Conservation (phyloP, 805 yeast genomes). For the Kurtzmaniella cleridarum region DNA sequence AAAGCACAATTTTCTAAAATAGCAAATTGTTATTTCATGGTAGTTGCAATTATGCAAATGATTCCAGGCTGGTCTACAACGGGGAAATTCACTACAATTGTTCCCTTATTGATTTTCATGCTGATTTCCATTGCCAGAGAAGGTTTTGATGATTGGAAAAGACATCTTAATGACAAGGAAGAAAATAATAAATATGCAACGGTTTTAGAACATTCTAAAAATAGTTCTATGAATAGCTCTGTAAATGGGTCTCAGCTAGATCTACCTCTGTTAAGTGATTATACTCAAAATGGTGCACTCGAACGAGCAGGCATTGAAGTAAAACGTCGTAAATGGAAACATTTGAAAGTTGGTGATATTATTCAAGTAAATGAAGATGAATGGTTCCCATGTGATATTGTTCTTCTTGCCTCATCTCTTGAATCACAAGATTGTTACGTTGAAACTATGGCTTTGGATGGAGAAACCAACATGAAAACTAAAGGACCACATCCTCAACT, state of each 20-base stretch:
- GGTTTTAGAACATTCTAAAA: conserved; percentile 13
- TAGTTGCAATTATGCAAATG: conserved; percentile 90
- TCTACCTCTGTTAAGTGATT: neutral
- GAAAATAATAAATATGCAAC: conserved; percentile 56
- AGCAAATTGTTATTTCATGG: conserved; percentile 87
- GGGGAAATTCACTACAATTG: conserved; percentile 89
- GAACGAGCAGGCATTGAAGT: conserved; percentile 6
- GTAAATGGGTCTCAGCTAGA: conserved; percentile 1
- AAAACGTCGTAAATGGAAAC: conserved; percentile 51
- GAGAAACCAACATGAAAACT: conserved; percentile 88
- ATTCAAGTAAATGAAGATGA: conserved; percentile 71
- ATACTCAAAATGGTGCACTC: conserved; percentile 14
- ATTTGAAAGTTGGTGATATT: conserved; percentile 84
- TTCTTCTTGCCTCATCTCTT: conserved; percentile 62
- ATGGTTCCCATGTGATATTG: conserved; percentile 90
- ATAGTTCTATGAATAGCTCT: conserved; percentile 2
- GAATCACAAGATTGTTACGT: conserved; percentile 65
- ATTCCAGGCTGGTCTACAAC: conserved; percentile 97
- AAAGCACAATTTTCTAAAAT: conserved; percentile 87
- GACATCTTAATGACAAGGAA: conserved; percentile 78
- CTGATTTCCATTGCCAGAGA: conserved; percentile 86
- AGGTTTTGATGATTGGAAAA: conserved; percentile 86
- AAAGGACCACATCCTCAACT: conserved; percentile 63
- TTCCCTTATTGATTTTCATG: conserved; percentile 82
- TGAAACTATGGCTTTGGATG: conserved; percentile 97